Evolutionary conservation across 208 protist genomes (phyloP), one percentile per base, ranked within the genome.

Genomic region (Leptomonas seymouri): DNA sequence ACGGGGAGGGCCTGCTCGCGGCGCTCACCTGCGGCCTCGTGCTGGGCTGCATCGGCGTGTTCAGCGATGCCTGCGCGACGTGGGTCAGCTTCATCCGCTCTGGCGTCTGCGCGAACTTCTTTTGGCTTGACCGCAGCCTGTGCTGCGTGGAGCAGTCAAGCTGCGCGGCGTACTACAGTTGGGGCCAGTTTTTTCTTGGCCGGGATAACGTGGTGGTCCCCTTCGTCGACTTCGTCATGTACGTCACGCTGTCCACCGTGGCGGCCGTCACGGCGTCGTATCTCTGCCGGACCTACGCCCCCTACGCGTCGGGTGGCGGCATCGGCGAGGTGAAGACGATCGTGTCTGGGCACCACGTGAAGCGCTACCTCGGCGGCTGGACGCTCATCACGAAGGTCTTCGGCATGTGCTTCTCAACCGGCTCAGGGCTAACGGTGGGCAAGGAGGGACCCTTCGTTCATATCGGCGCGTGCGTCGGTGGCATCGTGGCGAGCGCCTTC

Each of bases 291-390:
- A 78, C 78, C 16, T 94, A 88, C 67, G 74, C 86, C n/a, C 85
- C 85, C 14, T 91, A 90, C 63, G 90, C 87, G 21, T 74, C 87
- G 14, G 92, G 92, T 46, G 89, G 85, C 34, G 92, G 92, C 31
- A 97, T 97, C 42, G 82, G 84, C 39, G 89, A 97, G 79, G 86
- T 97, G 42, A 97, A 97, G 77, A 94, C 89, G 55, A 94, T 96
- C 66, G 77, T 94, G 16, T 91, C 81, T 2, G 87, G 87, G 50
- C 74, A 89, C 65, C 80, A 87, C 61, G 78, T 90, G 20, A 78
- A 80, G 41, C 77, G 83, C 30, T 91, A 91, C 67, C 80, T 96
- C 20, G 79, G 79, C 41, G 80, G 80, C 15, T 87, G 85, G 82
- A 96, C 91, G 34, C 80, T 96, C 27, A 54, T 91, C 18, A 92